Evolutionary conservation across 1,284 basidiomycete genomes (phyloP).

Genomic region (Kwoniella shivajii): DNA sequence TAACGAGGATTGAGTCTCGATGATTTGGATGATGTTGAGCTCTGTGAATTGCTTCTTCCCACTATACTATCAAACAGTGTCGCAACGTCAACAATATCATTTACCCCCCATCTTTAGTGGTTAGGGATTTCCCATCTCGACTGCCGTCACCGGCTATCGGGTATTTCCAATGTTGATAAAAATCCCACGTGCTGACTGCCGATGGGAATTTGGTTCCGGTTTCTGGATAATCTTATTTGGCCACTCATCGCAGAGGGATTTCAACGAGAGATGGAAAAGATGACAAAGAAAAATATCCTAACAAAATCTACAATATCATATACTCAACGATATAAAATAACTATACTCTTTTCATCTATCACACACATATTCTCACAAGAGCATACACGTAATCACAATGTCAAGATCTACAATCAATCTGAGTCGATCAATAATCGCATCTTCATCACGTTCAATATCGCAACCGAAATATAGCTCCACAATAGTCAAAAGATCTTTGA

Average conservation of each 20-base stretch:
- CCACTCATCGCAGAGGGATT: background rate
- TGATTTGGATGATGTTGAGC: background rate
- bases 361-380: background rate
- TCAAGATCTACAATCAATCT: slow-evolving; percentile 4
- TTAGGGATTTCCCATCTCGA: background rate
- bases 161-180: background rate
- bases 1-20: background rate
- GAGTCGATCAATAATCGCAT: slow-evolving; percentile 36
- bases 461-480: slow-evolving; percentile 1
- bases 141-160: background rate
- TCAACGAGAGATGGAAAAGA: background rate
- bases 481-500: slow-evolving; percentile 17
- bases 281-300: background rate
- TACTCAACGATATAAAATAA: background rate
- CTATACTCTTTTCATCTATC: background rate
- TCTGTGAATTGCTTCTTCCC: background rate
- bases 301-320: background rate
- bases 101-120: too few relatives aligned
- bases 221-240: too few relatives aligned
- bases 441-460: slow-evolving; percentile 27
- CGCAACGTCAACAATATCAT: too few relatives aligned
- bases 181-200: too few relatives aligned
- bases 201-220: too few relatives aligned
- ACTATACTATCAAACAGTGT: too few relatives aligned
- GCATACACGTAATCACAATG: background rate